Base-by-base conservation (phyloP, 2,329 filamentous ascomycete genomes). In the Ophiostoma novo-ulmi region DNA sequence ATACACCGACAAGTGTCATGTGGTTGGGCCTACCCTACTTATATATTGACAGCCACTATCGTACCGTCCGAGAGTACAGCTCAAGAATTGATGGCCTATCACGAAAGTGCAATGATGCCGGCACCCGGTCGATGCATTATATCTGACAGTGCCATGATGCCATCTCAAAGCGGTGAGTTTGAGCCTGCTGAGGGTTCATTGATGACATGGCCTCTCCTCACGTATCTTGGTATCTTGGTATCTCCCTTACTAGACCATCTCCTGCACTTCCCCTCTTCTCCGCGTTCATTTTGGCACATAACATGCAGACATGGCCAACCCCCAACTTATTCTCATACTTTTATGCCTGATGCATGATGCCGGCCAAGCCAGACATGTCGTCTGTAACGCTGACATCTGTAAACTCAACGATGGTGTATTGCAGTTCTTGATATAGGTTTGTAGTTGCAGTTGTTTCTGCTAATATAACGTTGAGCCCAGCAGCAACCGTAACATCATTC, bases 191-290 rank as follows among this genome's bases (percentile, higher is more conserved):
- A 55, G n/a, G 20, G 52, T 26, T 58, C 26, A 3, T 26, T 58
- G 52, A 26, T 58, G 52, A 10, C 22, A 26, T 48, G 17, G 17
- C 44, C 44, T 48, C 44, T 48, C 6, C 8, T 11, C 38, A 10
- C 44, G 20, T 20, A 48, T 48, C 44, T 48, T 26, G 22, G n/a
- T 26, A 26, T 26, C 52, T 58, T 58, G n/a, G 22, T 58, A 26
- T 58, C 52, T 58, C 52, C 52, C 52, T 58, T 11, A 8, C 22
- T 8, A 58, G 22, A 13, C n/a, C 4, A 58, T 31, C 8, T 26
- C 22, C 17, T 58, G 52, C 52, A 58, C 52, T 58, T 58, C 52
- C 52, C 52, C 52, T 58, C 52, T 58, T 58, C 52, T 58, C 52
- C 52, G 52, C n/a, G 52, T 58, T 58, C n/a, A 58, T 17, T 13